Evolutionary conservation across 495 filamentous ascomycete genomes (phyloP).

Genomic region (Terfezia claveryi): DNA sequence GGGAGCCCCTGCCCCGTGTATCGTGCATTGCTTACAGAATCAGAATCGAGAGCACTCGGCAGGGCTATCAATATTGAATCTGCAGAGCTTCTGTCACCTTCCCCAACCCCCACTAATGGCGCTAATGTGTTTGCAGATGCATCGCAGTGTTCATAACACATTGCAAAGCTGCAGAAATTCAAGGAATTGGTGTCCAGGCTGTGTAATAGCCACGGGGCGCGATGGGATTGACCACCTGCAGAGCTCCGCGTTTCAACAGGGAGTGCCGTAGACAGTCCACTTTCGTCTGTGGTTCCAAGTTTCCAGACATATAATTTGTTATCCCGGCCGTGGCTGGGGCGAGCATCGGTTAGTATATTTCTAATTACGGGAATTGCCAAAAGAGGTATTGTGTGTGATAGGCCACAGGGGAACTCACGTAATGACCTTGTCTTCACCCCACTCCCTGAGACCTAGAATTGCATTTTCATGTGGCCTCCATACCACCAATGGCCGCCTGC

Average conservation of each 20-base stretch:
- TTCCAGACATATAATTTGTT: slow-evolving; percentile 74
- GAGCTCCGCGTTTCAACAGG: slow-evolving; percentile 40
- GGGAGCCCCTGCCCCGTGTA: no score
- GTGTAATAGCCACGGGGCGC: slow-evolving; percentile 67
- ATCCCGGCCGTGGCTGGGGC: slow-evolving; percentile 63
- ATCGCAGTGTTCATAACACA: slow-evolving; percentile 11
- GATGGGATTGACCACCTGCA: slow-evolving; percentile 7
- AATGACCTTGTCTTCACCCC: slow-evolving; percentile 39
- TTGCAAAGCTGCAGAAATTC: slow-evolving; percentile 84
- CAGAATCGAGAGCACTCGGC: slow-evolving; percentile 53
- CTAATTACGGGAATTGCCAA: neutral
- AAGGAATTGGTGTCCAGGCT: slow-evolving; percentile 71
- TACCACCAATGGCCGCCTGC: slow-evolving; percentile 58
- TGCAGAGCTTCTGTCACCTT: neutral
- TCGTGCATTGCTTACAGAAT: slow-evolving; percentile 30
- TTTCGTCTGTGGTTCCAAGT: slow-evolving; percentile 39
- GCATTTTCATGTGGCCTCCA: slow-evolving; percentile 72
- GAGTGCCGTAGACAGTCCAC: slow-evolving; percentile 38
- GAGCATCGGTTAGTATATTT: neutral
- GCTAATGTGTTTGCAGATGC: neutral
- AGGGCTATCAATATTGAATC: slow-evolving; percentile 38
- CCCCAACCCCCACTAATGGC: slow-evolving; percentile 8
- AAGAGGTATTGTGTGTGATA: neutral
- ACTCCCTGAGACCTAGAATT: slow-evolving; percentile 51
- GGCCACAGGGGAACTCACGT: slow-evolving; percentile 37